Conservation (phyloP, 805 yeast species). For the Saturnispora galanensis region DNA sequence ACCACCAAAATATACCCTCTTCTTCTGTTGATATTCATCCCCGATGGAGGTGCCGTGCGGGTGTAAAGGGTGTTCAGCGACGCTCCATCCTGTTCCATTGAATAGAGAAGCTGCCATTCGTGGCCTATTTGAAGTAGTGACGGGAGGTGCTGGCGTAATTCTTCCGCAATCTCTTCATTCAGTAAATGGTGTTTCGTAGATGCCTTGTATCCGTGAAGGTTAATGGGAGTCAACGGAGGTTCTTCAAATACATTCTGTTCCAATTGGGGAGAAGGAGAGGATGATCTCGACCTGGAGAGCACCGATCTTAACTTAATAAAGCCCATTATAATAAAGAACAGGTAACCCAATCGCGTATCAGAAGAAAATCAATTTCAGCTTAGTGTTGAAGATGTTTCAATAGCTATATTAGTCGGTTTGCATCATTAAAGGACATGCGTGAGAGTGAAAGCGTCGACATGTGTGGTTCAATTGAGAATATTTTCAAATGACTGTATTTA, state of each 20-base stretch:
- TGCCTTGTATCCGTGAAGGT: slow-evolving; percentile 49
- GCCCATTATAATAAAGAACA: neutral
- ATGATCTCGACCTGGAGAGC: slow-evolving; percentile 2
- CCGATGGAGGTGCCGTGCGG: slow-evolving; percentile 35
- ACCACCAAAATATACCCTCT: slow-evolving; percentile 68
- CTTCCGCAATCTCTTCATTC: slow-evolving; percentile 52
- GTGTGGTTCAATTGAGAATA: no score
- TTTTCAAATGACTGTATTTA: no score
- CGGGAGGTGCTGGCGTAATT: slow-evolving; percentile 65
- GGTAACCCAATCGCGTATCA: no score
- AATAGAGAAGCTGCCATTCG: slow-evolving; percentile 69
- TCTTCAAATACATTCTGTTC: neutral
- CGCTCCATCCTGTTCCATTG: slow-evolving; percentile 89
- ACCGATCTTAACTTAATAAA: slow-evolving; percentile 5
- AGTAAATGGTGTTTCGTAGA: slow-evolving; percentile 52
- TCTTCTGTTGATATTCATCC: slow-evolving; percentile 26
- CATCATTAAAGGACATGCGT: no score
- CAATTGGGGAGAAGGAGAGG: slow-evolving; percentile 1
- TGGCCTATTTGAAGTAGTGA: slow-evolving; percentile 68
- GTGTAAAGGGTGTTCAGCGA: slow-evolving; percentile 71
- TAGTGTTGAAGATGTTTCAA: no score
- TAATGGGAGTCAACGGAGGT: slow-evolving; percentile 46
- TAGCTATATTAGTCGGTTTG: no score
- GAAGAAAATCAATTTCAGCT: no score
- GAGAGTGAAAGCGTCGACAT: no score